Conservation (phyloP, 805 yeast genomes). For the Ogataea parapolymorpha region DNA sequence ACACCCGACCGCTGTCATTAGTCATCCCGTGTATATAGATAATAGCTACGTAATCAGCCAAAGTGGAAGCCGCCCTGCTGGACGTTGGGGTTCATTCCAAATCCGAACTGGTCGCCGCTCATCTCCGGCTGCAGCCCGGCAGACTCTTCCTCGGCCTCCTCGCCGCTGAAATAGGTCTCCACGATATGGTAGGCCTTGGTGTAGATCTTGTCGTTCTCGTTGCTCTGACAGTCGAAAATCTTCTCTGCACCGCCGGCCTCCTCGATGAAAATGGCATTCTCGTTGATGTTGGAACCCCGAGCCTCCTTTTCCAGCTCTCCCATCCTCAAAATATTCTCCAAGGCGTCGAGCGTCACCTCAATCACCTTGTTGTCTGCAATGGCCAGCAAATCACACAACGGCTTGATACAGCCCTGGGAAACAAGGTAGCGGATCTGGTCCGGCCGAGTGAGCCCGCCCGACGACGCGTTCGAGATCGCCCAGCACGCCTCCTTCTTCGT, state of each 20-base stretch:
- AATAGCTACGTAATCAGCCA: conserved; percentile 20
- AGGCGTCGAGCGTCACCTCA: conserved; percentile 92
- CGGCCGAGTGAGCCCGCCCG: conserved; percentile 90
- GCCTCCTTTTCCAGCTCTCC: conserved; percentile 91
- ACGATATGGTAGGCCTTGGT: conserved; percentile 86
- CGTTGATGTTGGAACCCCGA: conserved; percentile 65
- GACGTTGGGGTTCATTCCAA: conserved; percentile 63
- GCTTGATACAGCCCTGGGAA: conserved; percentile 93
- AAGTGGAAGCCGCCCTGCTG: conserved; percentile 50
- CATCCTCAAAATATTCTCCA: conserved; percentile 88
- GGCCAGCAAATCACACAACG: conserved; percentile 86
- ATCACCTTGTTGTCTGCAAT: conserved; percentile 89
- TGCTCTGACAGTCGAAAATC: conserved; percentile 88
- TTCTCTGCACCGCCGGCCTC: conserved; percentile 99
- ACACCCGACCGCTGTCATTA: neutral
- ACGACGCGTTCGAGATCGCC: conserved; percentile 97
- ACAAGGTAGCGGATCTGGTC: conserved; percentile 93
- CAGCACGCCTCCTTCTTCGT: conserved; percentile 98
- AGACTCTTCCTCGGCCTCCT: conserved; percentile 60
- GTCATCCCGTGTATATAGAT: conserved; percentile 1
- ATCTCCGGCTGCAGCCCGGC: conserved; percentile 71
- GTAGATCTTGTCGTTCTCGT: conserved; percentile 88
- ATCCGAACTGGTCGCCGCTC: conserved; percentile 82
- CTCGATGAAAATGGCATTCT: conserved; percentile 88
- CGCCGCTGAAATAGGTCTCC: conserved; percentile 87